Percentiles rank a stretch among this genome's conserved stretches.
Conservation (phyloP, 163 green algal species). For the Chlorella variabilis region DNA sequence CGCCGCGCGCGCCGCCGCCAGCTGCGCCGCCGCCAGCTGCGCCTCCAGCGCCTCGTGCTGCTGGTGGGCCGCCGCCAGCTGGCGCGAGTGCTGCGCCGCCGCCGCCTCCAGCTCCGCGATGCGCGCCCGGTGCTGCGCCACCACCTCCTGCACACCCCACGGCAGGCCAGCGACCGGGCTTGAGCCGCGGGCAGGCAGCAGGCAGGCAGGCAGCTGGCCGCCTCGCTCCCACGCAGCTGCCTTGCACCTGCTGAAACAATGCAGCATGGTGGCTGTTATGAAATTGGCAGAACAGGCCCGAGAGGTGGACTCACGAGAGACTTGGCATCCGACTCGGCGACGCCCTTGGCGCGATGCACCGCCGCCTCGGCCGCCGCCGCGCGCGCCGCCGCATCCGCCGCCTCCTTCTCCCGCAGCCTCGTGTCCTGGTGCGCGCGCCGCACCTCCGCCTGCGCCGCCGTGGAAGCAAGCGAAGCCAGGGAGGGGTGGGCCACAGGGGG, state of each 20-base stretch:
- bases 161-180: not conserved
- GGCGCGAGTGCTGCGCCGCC: not conserved
- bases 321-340: conserved; percentile 9
- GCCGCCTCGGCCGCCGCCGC: conserved; percentile 33
- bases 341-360: conserved; percentile 23
- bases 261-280: too few relatives aligned
- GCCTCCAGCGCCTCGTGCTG: conserved; percentile 38
- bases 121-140: conserved; percentile 3
- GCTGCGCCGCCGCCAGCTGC: conserved; percentile 44
- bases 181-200: not conserved
- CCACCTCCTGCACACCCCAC: not conserved
- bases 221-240: not conserved
- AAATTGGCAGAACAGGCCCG: too few relatives aligned
- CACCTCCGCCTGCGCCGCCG: conserved; percentile 12
- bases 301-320: conserved; percentile 6
- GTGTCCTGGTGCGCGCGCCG: conserved; percentile 10
- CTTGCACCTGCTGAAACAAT: not conserved
- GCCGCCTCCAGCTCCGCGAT: conserved; percentile 29
- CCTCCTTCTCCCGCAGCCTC: conserved; percentile 5
- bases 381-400: conserved; percentile 18
- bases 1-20: conserved; percentile 25
- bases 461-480: too few relatives aligned
- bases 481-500: too few relatives aligned
- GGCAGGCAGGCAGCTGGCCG: not conserved
- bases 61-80: conserved; percentile 16